Conservation (phyloP, 306 rosid species). For the Dryas alaskensis region DNA sequence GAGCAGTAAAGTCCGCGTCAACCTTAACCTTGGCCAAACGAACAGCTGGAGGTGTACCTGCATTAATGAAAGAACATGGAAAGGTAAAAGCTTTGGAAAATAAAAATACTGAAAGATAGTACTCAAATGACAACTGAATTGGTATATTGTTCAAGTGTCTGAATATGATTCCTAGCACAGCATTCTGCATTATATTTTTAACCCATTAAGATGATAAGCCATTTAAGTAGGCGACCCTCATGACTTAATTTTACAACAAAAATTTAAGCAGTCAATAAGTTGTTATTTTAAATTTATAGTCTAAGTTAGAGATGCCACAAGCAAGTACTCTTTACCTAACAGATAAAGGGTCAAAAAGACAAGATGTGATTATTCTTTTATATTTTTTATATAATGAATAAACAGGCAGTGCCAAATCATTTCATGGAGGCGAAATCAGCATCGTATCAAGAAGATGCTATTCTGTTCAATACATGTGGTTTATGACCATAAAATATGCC, state of each 20-base stretch:
- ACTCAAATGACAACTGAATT: no score
- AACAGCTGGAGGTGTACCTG: slow-evolving; percentile 43
- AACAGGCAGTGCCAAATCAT: not conserved
- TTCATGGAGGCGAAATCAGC: not conserved
- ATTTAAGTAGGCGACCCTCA: no score
- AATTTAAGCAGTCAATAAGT: not conserved
- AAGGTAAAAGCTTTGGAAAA: no score
- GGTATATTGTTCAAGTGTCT: no score
- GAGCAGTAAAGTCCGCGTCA: slow-evolving; percentile 63
- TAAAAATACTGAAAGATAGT: no score
- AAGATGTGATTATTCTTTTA: not conserved
- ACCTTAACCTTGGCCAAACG: slow-evolving; percentile 76
- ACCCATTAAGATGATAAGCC: no score
- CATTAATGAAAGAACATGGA: slow-evolving; percentile 18
- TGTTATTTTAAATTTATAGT: not conserved
- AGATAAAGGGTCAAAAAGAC: not conserved
- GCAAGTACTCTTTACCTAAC: not conserved
- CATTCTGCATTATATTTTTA: no score
- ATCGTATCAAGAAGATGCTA: not conserved
- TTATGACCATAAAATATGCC: not conserved
- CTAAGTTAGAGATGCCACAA: not conserved
- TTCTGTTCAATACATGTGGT: not conserved
- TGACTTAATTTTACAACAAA: not conserved
- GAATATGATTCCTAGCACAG: no score
- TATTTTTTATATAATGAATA: not conserved